Evolutionary conservation across 306 rosid genomes (phyloP).

Genomic region (Rubus parviflorus): DNA sequence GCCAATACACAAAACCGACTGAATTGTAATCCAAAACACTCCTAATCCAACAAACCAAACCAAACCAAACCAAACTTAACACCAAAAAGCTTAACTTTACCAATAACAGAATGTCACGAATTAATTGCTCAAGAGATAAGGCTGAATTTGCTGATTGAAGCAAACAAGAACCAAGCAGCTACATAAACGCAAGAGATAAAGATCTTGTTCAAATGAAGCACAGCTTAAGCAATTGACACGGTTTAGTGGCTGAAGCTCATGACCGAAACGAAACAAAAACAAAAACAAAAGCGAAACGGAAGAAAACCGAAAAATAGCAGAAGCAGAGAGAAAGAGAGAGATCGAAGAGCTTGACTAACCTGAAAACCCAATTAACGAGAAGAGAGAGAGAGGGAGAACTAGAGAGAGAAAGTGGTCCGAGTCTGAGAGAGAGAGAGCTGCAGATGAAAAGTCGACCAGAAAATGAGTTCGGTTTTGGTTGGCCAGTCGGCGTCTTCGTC

Average conservation of each 20-base stretch:
- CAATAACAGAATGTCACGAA: not conserved
- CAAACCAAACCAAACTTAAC: not conserved
- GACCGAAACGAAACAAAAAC: slow-evolving; percentile 3
- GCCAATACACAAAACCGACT: not conserved
- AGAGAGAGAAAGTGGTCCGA: slow-evolving; percentile 4
- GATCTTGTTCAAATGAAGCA: not conserved
- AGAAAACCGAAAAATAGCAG: slow-evolving; percentile 1
- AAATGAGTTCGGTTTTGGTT: slow-evolving; percentile 69
- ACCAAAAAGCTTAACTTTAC: not conserved
- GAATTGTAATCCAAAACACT: not conserved
- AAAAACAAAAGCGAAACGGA: slow-evolving; percentile 3
- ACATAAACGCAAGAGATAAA: not conserved
- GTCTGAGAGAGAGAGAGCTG: slow-evolving; percentile 2
- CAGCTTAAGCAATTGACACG: not conserved
- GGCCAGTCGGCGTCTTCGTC: slow-evolving; percentile 86
- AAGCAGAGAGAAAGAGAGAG: slow-evolving; percentile 29
- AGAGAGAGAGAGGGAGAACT: slow-evolving; percentile 19
- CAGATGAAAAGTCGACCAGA: slow-evolving; percentile 48
- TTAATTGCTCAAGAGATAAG: no score
- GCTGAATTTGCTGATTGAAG: no score
- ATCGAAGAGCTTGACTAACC: slow-evolving; percentile 41
- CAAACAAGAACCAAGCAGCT: not conserved
- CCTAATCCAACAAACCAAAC: not conserved
- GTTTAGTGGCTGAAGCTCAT: slow-evolving; percentile 5
- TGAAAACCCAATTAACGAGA: slow-evolving; percentile 36